Conservation (phyloP, 495 filamentous ascomycete species). For the Cudoniella acicularis region DNA sequence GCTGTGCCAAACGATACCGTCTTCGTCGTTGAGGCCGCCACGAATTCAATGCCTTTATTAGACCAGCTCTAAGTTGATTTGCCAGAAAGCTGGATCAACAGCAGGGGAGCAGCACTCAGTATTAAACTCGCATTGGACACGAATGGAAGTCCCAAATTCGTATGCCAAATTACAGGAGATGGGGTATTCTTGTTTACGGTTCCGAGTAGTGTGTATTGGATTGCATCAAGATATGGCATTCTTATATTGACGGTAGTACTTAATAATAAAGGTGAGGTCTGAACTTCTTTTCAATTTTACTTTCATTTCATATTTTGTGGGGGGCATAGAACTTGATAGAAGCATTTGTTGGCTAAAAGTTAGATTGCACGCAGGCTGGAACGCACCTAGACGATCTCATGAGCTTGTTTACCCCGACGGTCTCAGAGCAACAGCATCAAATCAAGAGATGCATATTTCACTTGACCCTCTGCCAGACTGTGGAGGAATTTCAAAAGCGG, state of each 20-base stretch:
- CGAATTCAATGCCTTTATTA: conserved; percentile 21
- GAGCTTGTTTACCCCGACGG: conserved; percentile 77
- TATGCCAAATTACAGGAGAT: conserved; percentile 86
- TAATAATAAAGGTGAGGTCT: conserved; percentile 71
- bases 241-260: conserved; percentile 84
- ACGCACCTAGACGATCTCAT: conserved; percentile 70
- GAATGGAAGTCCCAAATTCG: conserved; percentile 58
- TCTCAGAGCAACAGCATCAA: conserved; percentile 65
- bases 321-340: too few species aligned
- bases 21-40: conserved; percentile 36
- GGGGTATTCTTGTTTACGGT: conserved; percentile 85
- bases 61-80: conserved; percentile 32
- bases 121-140: conserved; percentile 27
- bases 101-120: conserved; percentile 32
- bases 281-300: conserved; percentile 15
- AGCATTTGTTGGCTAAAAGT: background rate
- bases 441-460: conserved; percentile 82
- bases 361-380: conserved; percentile 59
- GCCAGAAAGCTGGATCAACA: conserved; percentile 34
- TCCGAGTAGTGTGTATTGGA: conserved; percentile 88
- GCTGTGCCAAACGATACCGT: conserved; percentile 24
- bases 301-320: too few species aligned
- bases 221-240: conserved; percentile 74
- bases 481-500: conserved; percentile 82
- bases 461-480: conserved; percentile 87